These are phyloP conservation scores for Boletus sp. DNA, from an alignment of 768 basidiomycete genomes.

Conservation along the genomic window DNA sequence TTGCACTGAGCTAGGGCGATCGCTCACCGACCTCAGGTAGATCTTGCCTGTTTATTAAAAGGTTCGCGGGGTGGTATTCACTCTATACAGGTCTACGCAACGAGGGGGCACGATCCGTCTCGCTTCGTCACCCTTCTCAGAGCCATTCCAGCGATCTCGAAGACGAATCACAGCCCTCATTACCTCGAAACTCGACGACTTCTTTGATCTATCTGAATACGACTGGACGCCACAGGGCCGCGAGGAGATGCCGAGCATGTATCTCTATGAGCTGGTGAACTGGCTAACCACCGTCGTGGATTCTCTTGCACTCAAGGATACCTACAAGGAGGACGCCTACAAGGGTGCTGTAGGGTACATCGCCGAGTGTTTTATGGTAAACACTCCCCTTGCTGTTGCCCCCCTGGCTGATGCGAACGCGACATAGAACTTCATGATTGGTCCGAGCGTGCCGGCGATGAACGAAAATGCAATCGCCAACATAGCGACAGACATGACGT, in stretches of 20 bases:
- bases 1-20: slow-evolving; percentile 80
- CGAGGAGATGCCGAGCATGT: slow-evolving; percentile 84
- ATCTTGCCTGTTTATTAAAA: slow-evolving; percentile 7
- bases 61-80: slow-evolving; percentile 1
- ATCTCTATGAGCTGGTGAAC: slow-evolving; percentile 91
- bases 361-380: slow-evolving; percentile 83
- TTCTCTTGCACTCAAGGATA: slow-evolving; percentile 77
- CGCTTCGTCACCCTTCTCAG: slow-evolving; percentile 62
- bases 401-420: slow-evolving; percentile 3
- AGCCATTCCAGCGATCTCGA: slow-evolving; percentile 66
- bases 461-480: slow-evolving; percentile 91
- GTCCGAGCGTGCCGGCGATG: slow-evolving; percentile 70
- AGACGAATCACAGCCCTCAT: slow-evolving; percentile 80
- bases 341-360: slow-evolving; percentile 86
- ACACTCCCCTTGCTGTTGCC: slow-evolving; percentile 19
- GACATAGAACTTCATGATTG: slow-evolving; percentile 70
- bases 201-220: slow-evolving; percentile 94
- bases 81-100: slow-evolving; percentile 66
- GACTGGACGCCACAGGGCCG: slow-evolving; percentile 80
- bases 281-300: slow-evolving; percentile 98
- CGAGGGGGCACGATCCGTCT: slow-evolving; percentile 80
- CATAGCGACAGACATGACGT: slow-evolving; percentile 81
- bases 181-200: slow-evolving; percentile 89
- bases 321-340: slow-evolving; percentile 88
- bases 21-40: slow-evolving; percentile 79